Evolutionary conservation across 2,329 filamentous ascomycete species (phyloP).

Genomic region (Aspergillus sp.): DNA sequence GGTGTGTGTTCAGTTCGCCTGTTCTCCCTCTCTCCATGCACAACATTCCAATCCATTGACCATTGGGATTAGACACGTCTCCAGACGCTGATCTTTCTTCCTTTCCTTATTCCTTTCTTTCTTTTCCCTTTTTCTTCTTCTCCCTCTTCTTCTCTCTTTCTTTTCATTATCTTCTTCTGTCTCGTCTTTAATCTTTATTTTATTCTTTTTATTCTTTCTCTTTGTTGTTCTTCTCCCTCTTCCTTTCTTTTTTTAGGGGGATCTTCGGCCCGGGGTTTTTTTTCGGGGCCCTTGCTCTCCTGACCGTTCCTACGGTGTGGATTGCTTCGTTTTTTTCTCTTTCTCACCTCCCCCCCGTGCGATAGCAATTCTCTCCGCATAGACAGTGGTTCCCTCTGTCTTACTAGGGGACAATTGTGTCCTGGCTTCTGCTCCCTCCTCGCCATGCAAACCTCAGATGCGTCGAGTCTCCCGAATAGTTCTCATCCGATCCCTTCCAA

Average conservation of each 20-base stretch:
- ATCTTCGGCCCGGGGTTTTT: conserved; percentile 3
- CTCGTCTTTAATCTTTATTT: conserved; percentile 2
- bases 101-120: conserved; percentile 7
- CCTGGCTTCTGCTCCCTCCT: conserved; percentile 51
- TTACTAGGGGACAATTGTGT: conserved; percentile 68
- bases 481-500: conserved; percentile 68
- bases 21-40: too few relatives aligned
- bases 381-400: conserved; percentile 65
- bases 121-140: conserved; percentile 7
- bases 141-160: conserved; percentile 9
- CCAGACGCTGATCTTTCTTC: conserved; percentile 1
- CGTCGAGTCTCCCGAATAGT: conserved; percentile 55
- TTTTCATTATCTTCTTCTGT: conserved; percentile 7
- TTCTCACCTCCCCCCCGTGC: conserved; percentile 2
- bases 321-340: conserved; percentile 17
- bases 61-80: too few relatives aligned
- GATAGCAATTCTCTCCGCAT: conserved; percentile 33
- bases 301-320: conserved; percentile 3
- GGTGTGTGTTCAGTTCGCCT: too few relatives aligned
- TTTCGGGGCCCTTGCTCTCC: background rate
- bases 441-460: conserved; percentile 82
- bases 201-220: conserved; percentile 10
- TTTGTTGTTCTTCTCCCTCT: conserved; percentile 22
- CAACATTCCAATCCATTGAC: too few relatives aligned
- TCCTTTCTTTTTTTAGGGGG: background rate